Evolutionary conservation across 1,284 basidiomycete species (phyloP).

Genomic region (Puccinia polysora): DNA sequence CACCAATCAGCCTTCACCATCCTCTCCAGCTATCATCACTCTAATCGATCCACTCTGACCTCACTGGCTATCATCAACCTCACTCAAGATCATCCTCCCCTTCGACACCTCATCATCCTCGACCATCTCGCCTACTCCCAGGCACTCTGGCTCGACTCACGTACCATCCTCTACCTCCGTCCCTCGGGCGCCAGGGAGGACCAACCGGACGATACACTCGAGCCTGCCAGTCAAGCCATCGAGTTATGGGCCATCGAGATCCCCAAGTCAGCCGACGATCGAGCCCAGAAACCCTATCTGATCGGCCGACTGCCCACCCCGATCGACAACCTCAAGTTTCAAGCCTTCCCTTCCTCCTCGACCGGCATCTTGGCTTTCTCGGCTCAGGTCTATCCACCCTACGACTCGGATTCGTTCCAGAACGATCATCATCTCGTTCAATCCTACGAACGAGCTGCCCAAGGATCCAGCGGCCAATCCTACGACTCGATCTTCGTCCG

Average conservation of each 20-base stretch:
- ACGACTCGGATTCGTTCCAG: slow-evolving; percentile 17
- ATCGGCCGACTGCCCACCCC: slow-evolving; percentile 13
- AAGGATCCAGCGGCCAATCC: slow-evolving; percentile 22
- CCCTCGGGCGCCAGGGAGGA: slow-evolving; percentile 8
- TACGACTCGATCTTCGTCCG: slow-evolving; percentile 34
- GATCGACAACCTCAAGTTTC: slow-evolving; percentile 29
- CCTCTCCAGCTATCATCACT: slow-evolving; percentile 16
- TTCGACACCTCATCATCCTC: background rate
- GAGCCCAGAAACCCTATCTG: slow-evolving; percentile 4
- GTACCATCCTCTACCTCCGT: slow-evolving; percentile 34
- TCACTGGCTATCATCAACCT: slow-evolving; percentile 30
- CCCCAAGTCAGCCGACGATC: background rate
- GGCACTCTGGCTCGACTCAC: slow-evolving; percentile 29
- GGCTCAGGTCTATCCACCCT: slow-evolving; percentile 37
- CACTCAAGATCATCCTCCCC: background rate
- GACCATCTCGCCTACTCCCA: slow-evolving; percentile 21
- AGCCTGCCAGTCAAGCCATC: too few relatives aligned
- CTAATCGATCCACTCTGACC: background rate
- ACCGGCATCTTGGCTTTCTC: slow-evolving; percentile 20
- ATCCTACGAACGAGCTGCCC: slow-evolving; percentile 13
- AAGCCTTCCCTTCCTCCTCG: background rate
- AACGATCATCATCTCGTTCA: slow-evolving; percentile 20
- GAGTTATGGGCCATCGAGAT: slow-evolving; percentile 34
- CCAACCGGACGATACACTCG: too few relatives aligned
- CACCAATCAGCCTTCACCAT: slow-evolving; percentile 9